Base-by-base conservation (phyloP, 169 alveolate genomes). In the Plasmodium adleri region DNA sequence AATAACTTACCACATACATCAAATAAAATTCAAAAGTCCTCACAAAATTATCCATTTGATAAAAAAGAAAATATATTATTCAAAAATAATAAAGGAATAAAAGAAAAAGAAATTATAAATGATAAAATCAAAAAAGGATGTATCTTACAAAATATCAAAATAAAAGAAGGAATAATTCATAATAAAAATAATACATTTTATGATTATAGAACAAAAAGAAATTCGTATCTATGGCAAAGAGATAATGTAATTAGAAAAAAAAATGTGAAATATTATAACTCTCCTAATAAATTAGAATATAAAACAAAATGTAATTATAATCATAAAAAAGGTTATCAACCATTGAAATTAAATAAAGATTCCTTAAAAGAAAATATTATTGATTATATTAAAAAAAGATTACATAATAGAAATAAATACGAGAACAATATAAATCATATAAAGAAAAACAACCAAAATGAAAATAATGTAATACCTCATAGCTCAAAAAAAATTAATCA, bases 211-310 rank as follows among this genome's bases (percentile, higher is more conserved):
- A 56, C 39, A 13, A 28, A 20, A 32, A 50, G 67, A 24, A 78
- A 78, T 6, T 78, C 89, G 6, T 78, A 64, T 22, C 58, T 78
- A 15, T 78, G 89, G 89, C 56, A 78, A 45, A 78, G 67, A 58
- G 89, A 78, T 20, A 78, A 45, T 78, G 43, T 24, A 64, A 17
- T 47, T 10, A 78, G 54, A 66, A 56, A 59, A 52, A 54, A 59
- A 13, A 17, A 59, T 24, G 60, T 52, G 15, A 78, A 64, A 45
- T 43, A 64, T 66, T 24, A 20, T n/a, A 45, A 28, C 47, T 2
- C 43, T 47, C 10, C 47, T 24, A 59, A 3, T 1, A 26, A 71
- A 5, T 47, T 22, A 50, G 50, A 15, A 20, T 32, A 8, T 3
- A 52, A 39, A 43, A 50, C 43, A 45, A 58, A 45, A 24, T 39